These are phyloP conservation scores for Hamamelis virginiana DNA, from an alignment of 164 flowering plant species.

Conservation along the genomic window DNA sequence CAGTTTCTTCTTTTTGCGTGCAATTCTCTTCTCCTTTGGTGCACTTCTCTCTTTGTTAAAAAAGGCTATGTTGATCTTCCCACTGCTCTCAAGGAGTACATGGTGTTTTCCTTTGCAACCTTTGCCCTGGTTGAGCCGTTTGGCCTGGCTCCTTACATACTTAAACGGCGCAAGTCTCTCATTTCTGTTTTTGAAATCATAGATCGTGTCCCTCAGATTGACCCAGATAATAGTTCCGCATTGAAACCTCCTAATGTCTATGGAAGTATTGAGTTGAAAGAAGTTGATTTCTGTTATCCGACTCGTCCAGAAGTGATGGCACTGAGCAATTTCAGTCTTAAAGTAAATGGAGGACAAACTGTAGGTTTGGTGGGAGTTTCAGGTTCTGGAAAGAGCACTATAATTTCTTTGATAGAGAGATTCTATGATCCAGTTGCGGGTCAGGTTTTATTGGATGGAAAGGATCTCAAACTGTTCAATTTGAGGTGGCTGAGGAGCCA, in stretches of 20 bases:
- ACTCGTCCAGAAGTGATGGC: conserved; percentile 82
- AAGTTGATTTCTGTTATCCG: conserved; percentile 90
- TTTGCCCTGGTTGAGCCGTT: conserved; percentile 98
- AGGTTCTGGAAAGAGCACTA: conserved; percentile 96
- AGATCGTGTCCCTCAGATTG: conserved; percentile 84
- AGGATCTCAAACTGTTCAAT: conserved; percentile 75
- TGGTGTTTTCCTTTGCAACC: conserved; percentile 95
- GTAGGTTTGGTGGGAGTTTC: conserved; percentile 96
- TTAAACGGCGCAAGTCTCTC: conserved; percentile 81
- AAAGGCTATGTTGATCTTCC: conserved; percentile 39
- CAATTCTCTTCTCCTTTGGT: conserved; percentile 97
- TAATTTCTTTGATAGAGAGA: conserved; percentile 83
- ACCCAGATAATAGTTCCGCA: conserved; percentile 81
- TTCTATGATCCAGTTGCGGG: conserved; percentile 94
- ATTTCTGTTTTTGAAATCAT: conserved; percentile 91
- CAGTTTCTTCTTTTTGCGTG: conserved; percentile 97
- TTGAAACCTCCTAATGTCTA: conserved; percentile 86
- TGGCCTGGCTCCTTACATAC: conserved; percentile 96
- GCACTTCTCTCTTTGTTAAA: conserved; percentile 64
- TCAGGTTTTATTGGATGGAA: conserved; percentile 79
- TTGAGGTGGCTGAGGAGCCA: conserved; percentile 94
- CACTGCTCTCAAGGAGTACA: conserved; percentile 86
- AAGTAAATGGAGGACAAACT: conserved; percentile 94
- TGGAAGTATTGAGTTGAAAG: conserved; percentile 89
- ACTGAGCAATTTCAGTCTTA: conserved; percentile 87